Conservation (phyloP, 169 alveolate species). For the Amoebophrya sp. region DNA sequence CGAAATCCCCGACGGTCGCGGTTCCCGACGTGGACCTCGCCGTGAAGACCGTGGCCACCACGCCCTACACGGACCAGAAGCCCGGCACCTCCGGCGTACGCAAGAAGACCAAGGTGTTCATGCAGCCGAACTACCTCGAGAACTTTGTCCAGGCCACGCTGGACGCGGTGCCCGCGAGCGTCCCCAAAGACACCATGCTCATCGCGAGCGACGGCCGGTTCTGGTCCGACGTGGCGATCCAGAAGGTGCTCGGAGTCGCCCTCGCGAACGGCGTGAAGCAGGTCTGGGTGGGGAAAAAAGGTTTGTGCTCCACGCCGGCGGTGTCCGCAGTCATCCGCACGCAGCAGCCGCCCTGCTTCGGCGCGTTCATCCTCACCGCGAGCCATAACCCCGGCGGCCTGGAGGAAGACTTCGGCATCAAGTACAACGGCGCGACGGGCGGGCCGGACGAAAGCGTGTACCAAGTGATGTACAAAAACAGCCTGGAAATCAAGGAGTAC, state of each 20-base stretch:
- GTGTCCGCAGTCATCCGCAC: slow-evolving; percentile 73
- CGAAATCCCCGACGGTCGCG: too few relatives aligned
- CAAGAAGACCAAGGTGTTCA: slow-evolving; percentile 33
- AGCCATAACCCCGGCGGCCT: slow-evolving; percentile 92
- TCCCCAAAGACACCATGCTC: slow-evolving; percentile 28
- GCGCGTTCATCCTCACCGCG: slow-evolving; percentile 85
- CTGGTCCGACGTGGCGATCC: slow-evolving; percentile 30
- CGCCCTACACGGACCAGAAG: slow-evolving; percentile 34
- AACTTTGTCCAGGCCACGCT: slow-evolving; percentile 37
- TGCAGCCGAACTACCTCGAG: slow-evolving; percentile 32
- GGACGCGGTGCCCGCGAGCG: background rate
- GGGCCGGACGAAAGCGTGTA: slow-evolving; percentile 29
- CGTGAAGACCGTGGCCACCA: slow-evolving; percentile 22
- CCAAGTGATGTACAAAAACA: slow-evolving; percentile 1
- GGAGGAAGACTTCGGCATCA: slow-evolving; percentile 83
- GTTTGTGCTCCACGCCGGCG: slow-evolving; percentile 84
- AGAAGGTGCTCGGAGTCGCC: slow-evolving; percentile 30
- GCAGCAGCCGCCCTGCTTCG: slow-evolving; percentile 58
- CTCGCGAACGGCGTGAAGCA: slow-evolving; percentile 38
- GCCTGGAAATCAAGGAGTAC: slow-evolving; percentile 28
- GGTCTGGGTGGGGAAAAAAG: slow-evolving; percentile 52
- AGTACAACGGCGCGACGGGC: slow-evolving; percentile 77
- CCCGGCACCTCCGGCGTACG: slow-evolving; percentile 43
- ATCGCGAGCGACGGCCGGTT: slow-evolving; percentile 42
- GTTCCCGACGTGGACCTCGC: too few relatives aligned